Conservation (phyloP, 805 yeast species). For the Starmerella vaccinii region DNA sequence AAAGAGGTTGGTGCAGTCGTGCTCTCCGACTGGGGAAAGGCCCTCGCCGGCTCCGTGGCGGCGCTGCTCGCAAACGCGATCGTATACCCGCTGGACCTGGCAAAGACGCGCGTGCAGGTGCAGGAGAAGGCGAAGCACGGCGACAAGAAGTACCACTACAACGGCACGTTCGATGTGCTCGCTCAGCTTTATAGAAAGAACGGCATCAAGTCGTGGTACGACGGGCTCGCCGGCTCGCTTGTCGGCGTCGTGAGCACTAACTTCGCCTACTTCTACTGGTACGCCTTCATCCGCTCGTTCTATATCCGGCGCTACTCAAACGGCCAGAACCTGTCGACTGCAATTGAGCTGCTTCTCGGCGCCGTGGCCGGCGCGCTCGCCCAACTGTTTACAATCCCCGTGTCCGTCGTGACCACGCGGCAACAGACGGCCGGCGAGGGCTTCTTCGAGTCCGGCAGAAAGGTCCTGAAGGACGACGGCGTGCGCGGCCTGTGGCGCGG, state of each 20-base stretch:
- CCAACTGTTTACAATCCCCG: slow-evolving; percentile 72
- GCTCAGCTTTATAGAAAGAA: slow-evolving; percentile 43
- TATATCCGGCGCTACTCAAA: slow-evolving; percentile 38
- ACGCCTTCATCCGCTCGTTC: slow-evolving; percentile 54
- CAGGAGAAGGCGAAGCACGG: slow-evolving; percentile 33
- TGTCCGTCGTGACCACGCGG: slow-evolving; percentile 58
- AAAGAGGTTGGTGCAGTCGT: slow-evolving; percentile 14
- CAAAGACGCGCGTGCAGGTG: slow-evolving; percentile 67
- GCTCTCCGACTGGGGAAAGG: slow-evolving; percentile 59
- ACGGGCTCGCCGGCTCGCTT: slow-evolving; percentile 57
- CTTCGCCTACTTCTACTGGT: slow-evolving; percentile 82
- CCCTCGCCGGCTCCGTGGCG: slow-evolving; percentile 73
- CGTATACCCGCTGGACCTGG: slow-evolving; percentile 72
- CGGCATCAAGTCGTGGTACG: slow-evolving; percentile 62
- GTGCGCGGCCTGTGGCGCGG: slow-evolving; percentile 72
- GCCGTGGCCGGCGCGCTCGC: slow-evolving; percentile 76
- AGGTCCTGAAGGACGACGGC: slow-evolving; percentile 55
- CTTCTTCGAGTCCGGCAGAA: slow-evolving; percentile 38
- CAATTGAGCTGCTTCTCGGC: slow-evolving; percentile 61
- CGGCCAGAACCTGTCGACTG: slow-evolving; percentile 37
- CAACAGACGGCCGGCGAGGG: slow-evolving; percentile 36
- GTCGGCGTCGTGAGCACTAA: slow-evolving; percentile 66
- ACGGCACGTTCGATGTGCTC: slow-evolving; percentile 54
- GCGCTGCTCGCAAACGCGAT: slow-evolving; percentile 68
- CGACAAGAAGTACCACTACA: slow-evolving; percentile 33